phyloP scores from a whole-genome alignment of 495 filamentous ascomycete species.

The Apodospora peruviana region DNA sequence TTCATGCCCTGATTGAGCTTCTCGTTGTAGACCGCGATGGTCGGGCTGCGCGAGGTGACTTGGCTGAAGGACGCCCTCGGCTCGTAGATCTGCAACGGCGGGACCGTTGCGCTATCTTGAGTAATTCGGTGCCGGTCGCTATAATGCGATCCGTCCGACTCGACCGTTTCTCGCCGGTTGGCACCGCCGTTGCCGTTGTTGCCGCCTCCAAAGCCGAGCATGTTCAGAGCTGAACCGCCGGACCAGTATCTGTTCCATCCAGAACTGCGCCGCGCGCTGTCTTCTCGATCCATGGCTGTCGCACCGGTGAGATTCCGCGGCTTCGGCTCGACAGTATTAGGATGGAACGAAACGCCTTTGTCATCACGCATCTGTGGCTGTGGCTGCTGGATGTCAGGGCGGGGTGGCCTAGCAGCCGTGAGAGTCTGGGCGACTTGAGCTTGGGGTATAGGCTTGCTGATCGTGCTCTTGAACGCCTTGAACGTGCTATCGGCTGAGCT shows the following conservation, averaged over 20 bases:
- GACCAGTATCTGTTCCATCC: constrained; percentile 60
- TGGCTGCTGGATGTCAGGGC: constrained; percentile 17
- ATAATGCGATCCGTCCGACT: constrained; percentile 50
- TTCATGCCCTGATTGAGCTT: constrained; percentile 53
- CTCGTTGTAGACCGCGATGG: constrained; percentile 49
- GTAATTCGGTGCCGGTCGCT: constrained; percentile 45
- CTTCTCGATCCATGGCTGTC: constrained; percentile 16
- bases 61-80: constrained; percentile 48
- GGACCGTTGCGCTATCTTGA: constrained; percentile 48
- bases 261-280: constrained; percentile 45
- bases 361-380: constrained; percentile 20
- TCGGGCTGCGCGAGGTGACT: constrained; percentile 63
- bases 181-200: constrained; percentile 13
- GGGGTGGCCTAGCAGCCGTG: constrained; percentile 7
- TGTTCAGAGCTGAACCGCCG: constrained; percentile 46
- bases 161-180: constrained; percentile 35
- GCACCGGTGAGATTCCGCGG: constrained; percentile 23
- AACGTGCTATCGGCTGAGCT: constrained; percentile 42
- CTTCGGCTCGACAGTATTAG: constrained; percentile 29
- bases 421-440: constrained; percentile 9
- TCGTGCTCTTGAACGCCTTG: constrained; percentile 48
- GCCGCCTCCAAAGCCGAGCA: constrained; percentile 42
- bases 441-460: constrained; percentile 49
- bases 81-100: constrained; percentile 43
- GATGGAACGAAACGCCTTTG: constrained; percentile 36